A percentile compares a stretch with the other conserved stretches of the same genome.
These are phyloP conservation scores for Hypoxylon sp. DNA, from an alignment of 2,329 filamentous ascomycete genomes.

Conservation along the genomic window DNA sequence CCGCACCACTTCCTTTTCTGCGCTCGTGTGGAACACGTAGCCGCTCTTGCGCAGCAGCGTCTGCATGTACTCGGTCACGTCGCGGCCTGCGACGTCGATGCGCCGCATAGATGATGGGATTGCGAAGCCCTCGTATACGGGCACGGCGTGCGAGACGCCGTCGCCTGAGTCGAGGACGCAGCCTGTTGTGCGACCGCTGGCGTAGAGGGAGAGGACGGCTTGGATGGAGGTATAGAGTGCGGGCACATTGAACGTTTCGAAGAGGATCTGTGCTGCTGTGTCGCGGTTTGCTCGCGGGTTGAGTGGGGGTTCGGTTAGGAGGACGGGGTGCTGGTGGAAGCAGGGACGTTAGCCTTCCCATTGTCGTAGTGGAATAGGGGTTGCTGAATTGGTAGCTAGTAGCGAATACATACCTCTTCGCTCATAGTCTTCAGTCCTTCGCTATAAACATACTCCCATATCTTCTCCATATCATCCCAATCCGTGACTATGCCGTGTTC, in stretches of 20 bases:
- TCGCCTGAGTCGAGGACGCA: constrained; percentile 96
- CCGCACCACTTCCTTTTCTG: constrained; percentile 98
- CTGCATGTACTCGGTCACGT: constrained; percentile 97
- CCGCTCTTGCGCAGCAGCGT: constrained; percentile 91
- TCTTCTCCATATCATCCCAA: constrained; percentile 99
- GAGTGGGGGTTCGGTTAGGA: constrained; percentile 94
- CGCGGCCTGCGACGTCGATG: constrained; percentile 95
- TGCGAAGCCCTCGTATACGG: constrained; percentile 97
- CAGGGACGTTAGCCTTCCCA: constrained; percentile 2
- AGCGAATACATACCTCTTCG: constrained; percentile 80
- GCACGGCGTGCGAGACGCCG: constrained; percentile 96
- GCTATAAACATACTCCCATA: constrained; percentile 98
- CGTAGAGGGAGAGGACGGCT: constrained; percentile 95
- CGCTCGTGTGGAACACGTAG: constrained; percentile 96
- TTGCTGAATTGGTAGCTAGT: background rate
- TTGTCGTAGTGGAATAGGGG: constrained; percentile 8
- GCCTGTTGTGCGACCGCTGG: constrained; percentile 94
- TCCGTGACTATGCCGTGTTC: constrained; percentile 99
- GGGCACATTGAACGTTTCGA: constrained; percentile 98
- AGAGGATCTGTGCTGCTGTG: constrained; percentile 95
- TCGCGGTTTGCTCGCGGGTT: constrained; percentile 97
- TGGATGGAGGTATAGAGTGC: constrained; percentile 97
- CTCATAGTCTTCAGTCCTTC: constrained; percentile 96
- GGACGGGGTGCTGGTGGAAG: constrained; percentile 82
- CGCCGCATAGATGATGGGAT: constrained; percentile 95